Evolutionary conservation across 106 monocot species (phyloP).

Genomic region (Dendrobium huoshanense): DNA sequence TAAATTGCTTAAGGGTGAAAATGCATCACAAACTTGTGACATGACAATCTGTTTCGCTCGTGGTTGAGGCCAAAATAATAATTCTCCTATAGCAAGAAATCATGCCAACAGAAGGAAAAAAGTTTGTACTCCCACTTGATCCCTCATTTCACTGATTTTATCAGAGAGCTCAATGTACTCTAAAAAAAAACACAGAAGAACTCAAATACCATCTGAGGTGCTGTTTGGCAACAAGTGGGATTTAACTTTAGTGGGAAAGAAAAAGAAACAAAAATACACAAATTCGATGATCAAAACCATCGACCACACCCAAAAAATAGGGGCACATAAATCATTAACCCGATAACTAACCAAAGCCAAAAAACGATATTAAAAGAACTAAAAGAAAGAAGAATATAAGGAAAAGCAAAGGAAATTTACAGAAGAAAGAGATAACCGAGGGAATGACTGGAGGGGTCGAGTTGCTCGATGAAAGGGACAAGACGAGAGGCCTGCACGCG

Average conservation of each 20-base stretch:
- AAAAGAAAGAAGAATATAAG: not conserved
- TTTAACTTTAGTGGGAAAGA: not conserved
- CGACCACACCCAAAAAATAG: not conserved
- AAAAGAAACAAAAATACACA: not conserved
- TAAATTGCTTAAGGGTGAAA: not conserved
- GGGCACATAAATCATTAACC: not conserved
- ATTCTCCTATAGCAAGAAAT: not conserved
- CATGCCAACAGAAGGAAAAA: not conserved
- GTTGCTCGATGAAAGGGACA: slow-evolving; percentile 37
- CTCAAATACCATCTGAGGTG: not conserved
- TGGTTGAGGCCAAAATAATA: not conserved
- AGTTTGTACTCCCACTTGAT: not conserved
- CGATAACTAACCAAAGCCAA: not conserved
- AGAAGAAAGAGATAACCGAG: slow-evolving; percentile 85
- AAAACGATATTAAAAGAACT: not conserved
- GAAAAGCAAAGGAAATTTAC: slow-evolving; percentile 23
- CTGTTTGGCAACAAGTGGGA: no score
- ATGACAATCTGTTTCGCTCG: not conserved
- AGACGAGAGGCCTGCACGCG: slow-evolving; percentile 41
- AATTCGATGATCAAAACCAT: not conserved
- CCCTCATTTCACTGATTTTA: not conserved
- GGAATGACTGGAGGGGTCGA: slow-evolving; percentile 61
- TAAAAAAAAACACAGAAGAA: not conserved
- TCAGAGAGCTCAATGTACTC: not conserved
- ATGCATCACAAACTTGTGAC: not conserved